Conservation (phyloP, 371 early-diverging fungal genomes). For the Mortierella sp. region DNA sequence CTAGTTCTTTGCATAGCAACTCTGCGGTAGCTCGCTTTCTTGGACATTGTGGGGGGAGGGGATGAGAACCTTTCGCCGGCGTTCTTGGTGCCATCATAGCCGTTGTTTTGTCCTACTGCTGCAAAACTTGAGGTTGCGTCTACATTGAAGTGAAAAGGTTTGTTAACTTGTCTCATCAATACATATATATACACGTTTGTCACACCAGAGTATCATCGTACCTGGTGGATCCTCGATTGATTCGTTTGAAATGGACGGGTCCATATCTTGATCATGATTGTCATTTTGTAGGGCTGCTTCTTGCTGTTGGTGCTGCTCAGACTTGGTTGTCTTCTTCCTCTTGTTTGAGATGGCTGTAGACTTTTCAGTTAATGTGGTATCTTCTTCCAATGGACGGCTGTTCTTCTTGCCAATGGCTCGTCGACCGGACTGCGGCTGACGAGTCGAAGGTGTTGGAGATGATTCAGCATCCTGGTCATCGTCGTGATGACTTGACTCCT, state of each 20-base stretch:
- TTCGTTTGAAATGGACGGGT: not conserved
- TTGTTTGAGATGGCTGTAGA: conserved; percentile 17
- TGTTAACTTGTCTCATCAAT: too few species aligned
- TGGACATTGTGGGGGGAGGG: conserved; percentile 10
- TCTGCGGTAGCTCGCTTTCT: conserved; percentile 15
- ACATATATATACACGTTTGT: too few species aligned
- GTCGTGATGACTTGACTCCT: conserved; percentile 1
- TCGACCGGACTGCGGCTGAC: not conserved
- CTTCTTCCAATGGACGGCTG: conserved; percentile 9
- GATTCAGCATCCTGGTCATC: conserved; percentile 1
- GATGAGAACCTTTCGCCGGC: not conserved
- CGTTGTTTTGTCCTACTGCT: not conserved
- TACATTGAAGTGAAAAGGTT: too few species aligned
- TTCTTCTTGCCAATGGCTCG: conserved; percentile 3
- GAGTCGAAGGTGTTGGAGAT: not conserved
- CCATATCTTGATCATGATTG: conserved; percentile 1
- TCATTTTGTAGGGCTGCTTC: conserved; percentile 10
- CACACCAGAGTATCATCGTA: not conserved
- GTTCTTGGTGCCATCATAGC: not conserved
- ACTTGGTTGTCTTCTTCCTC: conserved; percentile 31
- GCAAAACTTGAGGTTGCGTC: not conserved
- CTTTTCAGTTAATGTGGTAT: conserved; percentile 4
- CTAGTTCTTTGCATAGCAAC: conserved; percentile 12
- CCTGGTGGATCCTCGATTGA: not conserved
- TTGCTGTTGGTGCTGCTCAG: conserved; percentile 9